phyloP scores from a whole-genome alignment of 441 rosid genomes.

The Euphorbia schlechtendalii region DNA sequence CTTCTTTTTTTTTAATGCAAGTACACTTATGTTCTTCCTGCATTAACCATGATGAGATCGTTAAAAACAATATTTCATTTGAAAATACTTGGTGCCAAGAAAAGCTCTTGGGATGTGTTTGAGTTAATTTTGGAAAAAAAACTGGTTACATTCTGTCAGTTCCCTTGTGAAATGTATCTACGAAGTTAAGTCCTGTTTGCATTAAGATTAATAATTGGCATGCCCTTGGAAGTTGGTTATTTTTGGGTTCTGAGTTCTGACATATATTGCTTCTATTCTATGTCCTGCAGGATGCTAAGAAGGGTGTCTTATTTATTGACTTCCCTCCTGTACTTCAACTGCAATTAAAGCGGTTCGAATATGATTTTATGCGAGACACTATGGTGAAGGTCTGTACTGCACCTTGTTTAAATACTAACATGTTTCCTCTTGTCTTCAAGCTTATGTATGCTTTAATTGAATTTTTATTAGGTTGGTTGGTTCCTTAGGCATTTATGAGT shows the following conservation, averaged over 20 bases:
- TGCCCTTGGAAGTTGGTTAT: neutral
- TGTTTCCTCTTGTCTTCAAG: neutral
- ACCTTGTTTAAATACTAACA: slow-evolving; percentile 17
- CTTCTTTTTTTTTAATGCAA: neutral
- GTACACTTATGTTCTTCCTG: neutral
- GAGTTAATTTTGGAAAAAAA: slow-evolving; percentile 1
- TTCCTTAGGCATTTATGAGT: neutral
- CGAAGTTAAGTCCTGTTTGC: neutral
- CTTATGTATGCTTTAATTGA: neutral
- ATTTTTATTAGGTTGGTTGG: neutral
- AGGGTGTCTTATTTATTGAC: slow-evolving; percentile 86
- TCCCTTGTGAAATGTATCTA: neutral
- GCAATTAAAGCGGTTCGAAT: slow-evolving; percentile 90
- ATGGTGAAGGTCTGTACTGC: slow-evolving; percentile 82
- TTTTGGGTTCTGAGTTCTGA: neutral
- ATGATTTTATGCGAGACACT: slow-evolving; percentile 82
- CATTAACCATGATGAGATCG: neutral
- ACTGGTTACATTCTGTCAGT: neutral
- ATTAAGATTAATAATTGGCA: too few species aligned
- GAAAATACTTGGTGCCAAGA: neutral
- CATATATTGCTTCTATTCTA: slow-evolving; percentile 4
- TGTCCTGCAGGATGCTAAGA: slow-evolving; percentile 74
- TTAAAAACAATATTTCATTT: slow-evolving; percentile 2
- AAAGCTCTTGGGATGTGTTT: neutral
- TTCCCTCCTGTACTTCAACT: slow-evolving; percentile 98